Conservation (phyloP, 2,329 filamentous ascomycete genomes). For the Chrysoporthe austroafricana region DNA sequence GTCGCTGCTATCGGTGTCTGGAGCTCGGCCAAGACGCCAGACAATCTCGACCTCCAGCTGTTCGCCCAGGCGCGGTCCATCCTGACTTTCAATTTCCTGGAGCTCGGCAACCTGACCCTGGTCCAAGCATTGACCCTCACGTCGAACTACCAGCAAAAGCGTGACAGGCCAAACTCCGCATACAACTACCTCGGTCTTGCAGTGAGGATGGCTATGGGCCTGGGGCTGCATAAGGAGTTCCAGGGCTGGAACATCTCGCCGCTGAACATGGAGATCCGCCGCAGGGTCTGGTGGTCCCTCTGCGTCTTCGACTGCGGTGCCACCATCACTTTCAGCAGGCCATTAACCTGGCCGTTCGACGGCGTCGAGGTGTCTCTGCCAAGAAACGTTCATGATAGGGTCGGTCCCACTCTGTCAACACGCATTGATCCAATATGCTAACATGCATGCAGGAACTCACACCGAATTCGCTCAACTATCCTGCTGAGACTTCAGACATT, state of each 20-base stretch:
- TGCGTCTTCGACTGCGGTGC: constrained; percentile 51
- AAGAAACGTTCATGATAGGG: constrained; percentile 34
- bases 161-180: constrained; percentile 54
- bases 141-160: constrained; percentile 46
- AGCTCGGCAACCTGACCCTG: constrained; percentile 34
- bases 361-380: constrained; percentile 34
- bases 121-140: constrained; percentile 39
- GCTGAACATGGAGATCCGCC: constrained; percentile 41
- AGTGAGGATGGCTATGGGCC: constrained; percentile 51
- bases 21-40: constrained; percentile 26
- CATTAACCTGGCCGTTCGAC: constrained; percentile 34
- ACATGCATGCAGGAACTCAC: constrained; percentile 35
- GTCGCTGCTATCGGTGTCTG: constrained; percentile 29
- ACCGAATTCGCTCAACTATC: constrained; percentile 40
- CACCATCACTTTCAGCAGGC: constrained; percentile 40
- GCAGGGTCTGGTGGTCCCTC: constrained; percentile 43
- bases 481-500: constrained; percentile 41
- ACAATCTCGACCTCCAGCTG: constrained; percentile 52
- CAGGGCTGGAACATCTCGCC: constrained; percentile 38
- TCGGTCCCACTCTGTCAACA: constrained; percentile 19
- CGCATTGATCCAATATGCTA: constrained; percentile 1
- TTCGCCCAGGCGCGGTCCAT: constrained; percentile 48
- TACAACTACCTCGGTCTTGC: constrained; percentile 55
- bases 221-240: constrained; percentile 53
- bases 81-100: constrained; percentile 29